Evolutionary conservation across 176 grass and related monocot species (phyloP).

Genomic region (Elaeis guineensis): DNA sequence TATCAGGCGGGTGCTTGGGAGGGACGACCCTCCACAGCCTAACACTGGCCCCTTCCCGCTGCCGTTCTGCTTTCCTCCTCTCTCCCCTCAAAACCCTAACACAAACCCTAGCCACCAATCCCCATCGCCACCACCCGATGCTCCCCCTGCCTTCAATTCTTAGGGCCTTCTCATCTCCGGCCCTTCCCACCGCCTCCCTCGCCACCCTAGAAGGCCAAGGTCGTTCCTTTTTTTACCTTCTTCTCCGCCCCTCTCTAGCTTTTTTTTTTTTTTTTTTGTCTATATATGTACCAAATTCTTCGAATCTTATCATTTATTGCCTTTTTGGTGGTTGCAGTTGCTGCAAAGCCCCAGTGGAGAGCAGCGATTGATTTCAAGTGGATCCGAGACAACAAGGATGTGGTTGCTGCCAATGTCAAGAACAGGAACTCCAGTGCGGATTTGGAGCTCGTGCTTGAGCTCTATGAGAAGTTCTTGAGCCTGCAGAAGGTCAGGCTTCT

Average conservation of each 20-base stretch:
- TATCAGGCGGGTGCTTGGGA: constrained; percentile 20
- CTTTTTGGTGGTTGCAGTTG: constrained; percentile 12
- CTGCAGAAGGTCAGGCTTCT: constrained; percentile 74
- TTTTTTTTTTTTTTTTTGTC: too few relatives aligned
- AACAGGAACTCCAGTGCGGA: constrained; percentile 60
- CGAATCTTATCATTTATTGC: neutral
- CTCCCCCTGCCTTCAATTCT: neutral
- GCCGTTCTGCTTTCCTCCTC: constrained; percentile 14
- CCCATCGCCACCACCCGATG: neutral
- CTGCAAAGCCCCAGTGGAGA: constrained; percentile 63
- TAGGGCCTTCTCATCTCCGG: neutral
- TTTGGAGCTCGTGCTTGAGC: constrained; percentile 70
- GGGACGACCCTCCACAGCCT: constrained; percentile 8
- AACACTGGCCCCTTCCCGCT: constrained; percentile 9
- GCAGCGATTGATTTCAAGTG: constrained; percentile 97
- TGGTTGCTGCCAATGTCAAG: constrained; percentile 51
- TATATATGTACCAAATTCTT: too few relatives aligned
- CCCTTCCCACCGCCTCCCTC: neutral
- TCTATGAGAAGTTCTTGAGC: constrained; percentile 67
- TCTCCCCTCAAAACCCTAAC: constrained; percentile 20
- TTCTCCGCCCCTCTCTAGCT: too few relatives aligned
- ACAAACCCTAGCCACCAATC: constrained; percentile 3
- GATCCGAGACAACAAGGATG: constrained; percentile 83
- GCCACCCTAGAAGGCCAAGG: constrained; percentile 34
- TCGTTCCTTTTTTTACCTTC: constrained; percentile 1